Conservation (phyloP, 179 eudicot species). For the Beta lomatogona region DNA sequence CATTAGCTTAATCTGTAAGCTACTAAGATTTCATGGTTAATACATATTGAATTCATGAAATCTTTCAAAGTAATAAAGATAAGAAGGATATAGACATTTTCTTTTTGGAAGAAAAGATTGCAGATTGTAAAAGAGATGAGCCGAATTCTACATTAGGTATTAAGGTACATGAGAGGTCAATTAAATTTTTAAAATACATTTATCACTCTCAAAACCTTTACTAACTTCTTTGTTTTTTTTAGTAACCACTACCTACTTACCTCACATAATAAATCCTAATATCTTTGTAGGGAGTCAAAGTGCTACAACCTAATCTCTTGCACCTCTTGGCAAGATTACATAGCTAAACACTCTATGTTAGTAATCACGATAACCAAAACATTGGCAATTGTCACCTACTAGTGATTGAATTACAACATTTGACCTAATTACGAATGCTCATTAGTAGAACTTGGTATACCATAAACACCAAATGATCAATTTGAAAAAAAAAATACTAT, state of each 20-base stretch:
- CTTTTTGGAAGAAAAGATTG: not conserved
- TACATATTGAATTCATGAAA: too few species aligned
- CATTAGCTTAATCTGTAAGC: too few species aligned
- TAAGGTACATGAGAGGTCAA: too few species aligned
- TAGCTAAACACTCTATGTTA: constrained; percentile 18
- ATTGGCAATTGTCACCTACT: not conserved
- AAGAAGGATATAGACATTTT: too few species aligned
- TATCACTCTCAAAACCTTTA: not conserved
- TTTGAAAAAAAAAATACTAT: constrained; percentile 17
- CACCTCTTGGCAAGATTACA: constrained; percentile 9
- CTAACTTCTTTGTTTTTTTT: not conserved
- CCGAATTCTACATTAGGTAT: constrained; percentile 44
- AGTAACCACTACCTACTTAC: constrained; percentile 17
- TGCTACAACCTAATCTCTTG: constrained; percentile 16
- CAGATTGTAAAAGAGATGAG: constrained; percentile 33
- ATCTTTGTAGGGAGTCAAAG: constrained; percentile 3
- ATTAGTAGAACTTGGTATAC: constrained; percentile 5
- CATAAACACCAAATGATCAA: constrained; percentile 10
- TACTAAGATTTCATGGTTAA: too few species aligned
- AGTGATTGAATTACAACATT: not conserved
- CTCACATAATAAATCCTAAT: constrained; percentile 13
- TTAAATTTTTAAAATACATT: not conserved
- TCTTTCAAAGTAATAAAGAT: too few species aligned
- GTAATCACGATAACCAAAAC: constrained; percentile 8
- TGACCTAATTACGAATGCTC: not conserved